Evolutionary conservation across 2,329 filamentous ascomycete genomes (phyloP).

Genomic region (Colletotrichum spaethianum): DNA sequence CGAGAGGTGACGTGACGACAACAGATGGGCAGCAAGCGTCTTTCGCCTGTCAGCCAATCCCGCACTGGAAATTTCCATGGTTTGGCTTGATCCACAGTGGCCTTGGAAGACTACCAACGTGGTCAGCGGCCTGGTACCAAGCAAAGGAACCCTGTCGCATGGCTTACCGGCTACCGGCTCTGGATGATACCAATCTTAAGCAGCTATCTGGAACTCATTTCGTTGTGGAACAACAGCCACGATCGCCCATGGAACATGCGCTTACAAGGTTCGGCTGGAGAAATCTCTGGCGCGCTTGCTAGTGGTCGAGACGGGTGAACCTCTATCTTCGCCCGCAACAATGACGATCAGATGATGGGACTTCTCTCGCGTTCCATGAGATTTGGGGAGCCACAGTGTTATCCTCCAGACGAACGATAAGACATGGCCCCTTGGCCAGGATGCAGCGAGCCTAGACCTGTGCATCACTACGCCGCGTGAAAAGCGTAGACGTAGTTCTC

Average conservation of each 20-base stretch:
- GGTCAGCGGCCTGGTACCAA: slow-evolving; percentile 17
- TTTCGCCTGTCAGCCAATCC: slow-evolving; percentile 6
- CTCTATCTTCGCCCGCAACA: neutral
- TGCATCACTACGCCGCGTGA: neutral
- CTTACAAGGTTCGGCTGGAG: neutral
- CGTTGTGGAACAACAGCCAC: slow-evolving; percentile 6
- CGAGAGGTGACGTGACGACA: slow-evolving; percentile 6
- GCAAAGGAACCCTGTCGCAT: slow-evolving; percentile 19
- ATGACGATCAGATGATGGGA: neutral
- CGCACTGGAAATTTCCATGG: slow-evolving; percentile 1
- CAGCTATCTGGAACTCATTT: slow-evolving; percentile 26
- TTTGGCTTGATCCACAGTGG: slow-evolving; percentile 24
- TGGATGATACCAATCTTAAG: slow-evolving; percentile 25
- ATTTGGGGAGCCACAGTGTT: neutral
- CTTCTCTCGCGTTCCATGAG: neutral
- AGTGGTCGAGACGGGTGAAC: neutral
- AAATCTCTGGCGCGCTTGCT: neutral
- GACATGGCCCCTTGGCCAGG: neutral
- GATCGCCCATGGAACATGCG: slow-evolving; percentile 11
- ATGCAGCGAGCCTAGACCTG: neutral
- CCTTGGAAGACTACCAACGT: slow-evolving; percentile 5
- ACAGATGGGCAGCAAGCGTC: neutral
- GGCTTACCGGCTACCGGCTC: slow-evolving; percentile 19
- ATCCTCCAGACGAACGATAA: slow-evolving; percentile 10
- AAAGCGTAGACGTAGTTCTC: neutral